Base-by-base conservation (phyloP, 306 rosid genomes). In the Castanea sativa region DNA sequence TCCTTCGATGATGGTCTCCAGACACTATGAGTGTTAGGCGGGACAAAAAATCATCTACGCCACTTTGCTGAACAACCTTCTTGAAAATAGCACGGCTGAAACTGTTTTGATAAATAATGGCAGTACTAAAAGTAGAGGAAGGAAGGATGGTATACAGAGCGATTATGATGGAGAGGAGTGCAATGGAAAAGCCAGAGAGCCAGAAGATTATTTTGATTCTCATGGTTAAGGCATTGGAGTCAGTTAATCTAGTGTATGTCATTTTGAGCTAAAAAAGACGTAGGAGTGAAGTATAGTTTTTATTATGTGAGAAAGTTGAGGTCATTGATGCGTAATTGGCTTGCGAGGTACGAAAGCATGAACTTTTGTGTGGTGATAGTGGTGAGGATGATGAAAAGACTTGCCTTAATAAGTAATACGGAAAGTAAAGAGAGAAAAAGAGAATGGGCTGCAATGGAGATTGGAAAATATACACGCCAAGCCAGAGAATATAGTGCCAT, bases 281-380 rank as follows among this genome's bases (percentile, higher is more conserved):
- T 53, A 45, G 12, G 69, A 71, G 75, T 80, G 80, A 74, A 78
- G 69, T 69, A 49, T 56, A 16, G 82, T 41, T 25, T 79, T 63
- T 71, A 80, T 84, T 19, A 70, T 81, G 75, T 72, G 79, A 71
- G 74, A 68, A 85, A 2, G 45, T 41, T 64, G 74, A 73, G 74
- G 55, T 56, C 77, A 60, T 73, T 78, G 85, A 72, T 80, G 74
- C 69, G 41, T 16, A 77, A 64, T 76, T 81, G 81, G 81, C 85
- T 88, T 90, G 82, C 83, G 83, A 86, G 92, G 72, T 69, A 91
- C 86, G 93, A 82, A 85, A 83, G 82, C 60, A 60, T 79, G 81
- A 75, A 72, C 14, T 49, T 65, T 8, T 60, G 52, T 67, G 78
- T 19, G 83, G 51, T 79, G 74, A 75, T 76, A 53, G 38, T 16